phyloP scores from a whole-genome alignment of 305 asterid species.

The Fraxinus albicans region DNA sequence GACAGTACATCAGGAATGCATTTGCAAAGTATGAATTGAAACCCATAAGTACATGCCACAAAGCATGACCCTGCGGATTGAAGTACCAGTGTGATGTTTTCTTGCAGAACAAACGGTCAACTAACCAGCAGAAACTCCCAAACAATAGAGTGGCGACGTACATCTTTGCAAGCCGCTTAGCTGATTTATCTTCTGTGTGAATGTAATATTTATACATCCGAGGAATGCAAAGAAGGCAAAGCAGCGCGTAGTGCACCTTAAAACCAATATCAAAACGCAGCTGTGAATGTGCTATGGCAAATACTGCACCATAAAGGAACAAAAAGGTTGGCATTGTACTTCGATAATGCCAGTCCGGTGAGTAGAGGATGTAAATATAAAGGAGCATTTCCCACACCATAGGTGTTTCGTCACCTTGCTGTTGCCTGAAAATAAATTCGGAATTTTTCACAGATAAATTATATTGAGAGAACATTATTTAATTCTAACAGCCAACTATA shows the following conservation, averaged over 20 bases:
- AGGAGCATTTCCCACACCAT: constrained; percentile 99
- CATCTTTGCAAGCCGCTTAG: constrained; percentile 69
- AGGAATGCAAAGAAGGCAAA: constrained; percentile 90
- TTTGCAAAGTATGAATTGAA: constrained; percentile 82
- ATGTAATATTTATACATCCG: constrained; percentile 64
- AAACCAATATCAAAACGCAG: constrained; percentile 66
- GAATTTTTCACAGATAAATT: not conserved
- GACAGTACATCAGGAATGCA: constrained; percentile 77
- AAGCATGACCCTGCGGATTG: constrained; percentile 85
- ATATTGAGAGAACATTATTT: not conserved
- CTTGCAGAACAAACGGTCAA: constrained; percentile 62
- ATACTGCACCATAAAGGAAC: constrained; percentile 74
- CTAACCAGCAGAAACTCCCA: constrained; percentile 67
- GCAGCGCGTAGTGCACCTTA: constrained; percentile 74
- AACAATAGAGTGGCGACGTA: constrained; percentile 51
- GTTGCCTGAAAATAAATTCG: constrained; percentile 54
- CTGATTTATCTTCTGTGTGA: constrained; percentile 64
- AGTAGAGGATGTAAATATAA: constrained; percentile 78
- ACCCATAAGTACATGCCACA: constrained; percentile 83
- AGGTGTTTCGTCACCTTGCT: constrained; percentile 91
- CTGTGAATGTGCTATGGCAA: constrained; percentile 72
- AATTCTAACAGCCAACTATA: not conserved
- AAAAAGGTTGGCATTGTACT: constrained; percentile 91
- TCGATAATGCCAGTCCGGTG: constrained; percentile 94
- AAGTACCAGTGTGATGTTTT: constrained; percentile 49